Percentiles rank a stretch among this genome's conserved stretches.
These are phyloP conservation scores for Pseudogymnoascus sp. DNA, from an alignment of 2,329 filamentous ascomycete genomes.

Conservation along the genomic window DNA sequence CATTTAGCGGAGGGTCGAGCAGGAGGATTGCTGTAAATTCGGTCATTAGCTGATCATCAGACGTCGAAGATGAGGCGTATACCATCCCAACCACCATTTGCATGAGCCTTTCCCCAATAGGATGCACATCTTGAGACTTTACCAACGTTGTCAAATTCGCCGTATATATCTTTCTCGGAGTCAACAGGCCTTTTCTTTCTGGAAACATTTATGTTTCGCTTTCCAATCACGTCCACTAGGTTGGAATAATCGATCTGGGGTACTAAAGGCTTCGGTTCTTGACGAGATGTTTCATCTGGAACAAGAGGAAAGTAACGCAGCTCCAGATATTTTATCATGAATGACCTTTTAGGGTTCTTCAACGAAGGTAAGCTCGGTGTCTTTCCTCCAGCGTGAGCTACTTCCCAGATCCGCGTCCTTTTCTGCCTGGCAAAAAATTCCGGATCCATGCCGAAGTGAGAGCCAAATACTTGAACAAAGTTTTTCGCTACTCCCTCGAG, in stretches of 20 bases:
- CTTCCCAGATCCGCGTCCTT: neutral
- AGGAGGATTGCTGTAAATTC: neutral
- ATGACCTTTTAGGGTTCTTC: neutral
- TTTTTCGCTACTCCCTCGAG: neutral
- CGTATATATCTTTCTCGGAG: neutral
- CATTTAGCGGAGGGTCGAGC: neutral
- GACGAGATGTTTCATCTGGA: neutral
- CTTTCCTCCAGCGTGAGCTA: neutral
- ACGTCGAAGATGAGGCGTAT: neutral
- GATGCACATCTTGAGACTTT: neutral
- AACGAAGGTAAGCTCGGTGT: neutral
- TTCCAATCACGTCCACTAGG: neutral
- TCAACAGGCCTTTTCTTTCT: neutral
- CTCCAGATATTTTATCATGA: neutral
- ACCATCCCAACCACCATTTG: neutral
- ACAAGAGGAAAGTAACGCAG: neutral
- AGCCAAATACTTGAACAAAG: neutral
- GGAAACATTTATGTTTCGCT: neutral
- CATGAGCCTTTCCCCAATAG: neutral
- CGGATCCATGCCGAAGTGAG: neutral
- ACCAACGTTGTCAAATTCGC: neutral
- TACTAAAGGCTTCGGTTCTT: neutral
- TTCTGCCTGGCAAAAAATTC: neutral
- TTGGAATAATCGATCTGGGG: neutral
- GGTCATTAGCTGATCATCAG: neutral